A percentile compares a stretch with the other conserved stretches of the same genome.
Conservation (phyloP, 1,284 basidiomycete species). For the Gymnopus androsaceus region DNA sequence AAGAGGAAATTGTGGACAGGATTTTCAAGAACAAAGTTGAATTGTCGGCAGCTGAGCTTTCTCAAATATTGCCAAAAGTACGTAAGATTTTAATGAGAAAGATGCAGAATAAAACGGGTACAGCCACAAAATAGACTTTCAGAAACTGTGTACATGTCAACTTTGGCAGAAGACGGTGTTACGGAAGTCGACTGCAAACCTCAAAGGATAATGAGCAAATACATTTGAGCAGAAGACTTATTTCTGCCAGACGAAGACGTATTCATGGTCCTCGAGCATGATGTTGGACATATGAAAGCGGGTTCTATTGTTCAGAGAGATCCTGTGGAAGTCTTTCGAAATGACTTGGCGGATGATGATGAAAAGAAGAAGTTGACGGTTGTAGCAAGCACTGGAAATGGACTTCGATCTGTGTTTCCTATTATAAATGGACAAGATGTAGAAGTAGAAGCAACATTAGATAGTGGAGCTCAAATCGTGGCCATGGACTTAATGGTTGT, state of each 20-base stretch:
- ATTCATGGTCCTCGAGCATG: neutral
- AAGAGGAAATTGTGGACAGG: neutral
- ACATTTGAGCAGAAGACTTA: neutral
- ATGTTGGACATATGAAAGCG: neutral
- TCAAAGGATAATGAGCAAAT: neutral
- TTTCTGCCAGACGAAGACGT: neutral
- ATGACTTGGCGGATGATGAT: no score
- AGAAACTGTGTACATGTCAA: neutral
- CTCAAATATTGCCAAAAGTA: neutral
- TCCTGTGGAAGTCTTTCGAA: no score
- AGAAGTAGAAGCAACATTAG: no score
- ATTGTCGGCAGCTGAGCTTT: neutral
- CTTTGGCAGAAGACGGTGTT: neutral
- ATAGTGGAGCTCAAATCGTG: no score
- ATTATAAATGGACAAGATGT: no score
- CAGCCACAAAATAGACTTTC: neutral
- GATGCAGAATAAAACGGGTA: neutral
- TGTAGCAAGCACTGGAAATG: no score
- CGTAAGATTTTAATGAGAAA: neutral
- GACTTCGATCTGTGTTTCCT: no score
- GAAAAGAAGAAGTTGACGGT: no score
- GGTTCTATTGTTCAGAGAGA: no score
- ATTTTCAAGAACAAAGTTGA: neutral
- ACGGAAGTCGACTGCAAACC: no score
- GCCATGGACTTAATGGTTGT: no score